Base-by-base conservation (phyloP, 805 yeast genomes). In the Wickerhamiella occidentalis region DNA sequence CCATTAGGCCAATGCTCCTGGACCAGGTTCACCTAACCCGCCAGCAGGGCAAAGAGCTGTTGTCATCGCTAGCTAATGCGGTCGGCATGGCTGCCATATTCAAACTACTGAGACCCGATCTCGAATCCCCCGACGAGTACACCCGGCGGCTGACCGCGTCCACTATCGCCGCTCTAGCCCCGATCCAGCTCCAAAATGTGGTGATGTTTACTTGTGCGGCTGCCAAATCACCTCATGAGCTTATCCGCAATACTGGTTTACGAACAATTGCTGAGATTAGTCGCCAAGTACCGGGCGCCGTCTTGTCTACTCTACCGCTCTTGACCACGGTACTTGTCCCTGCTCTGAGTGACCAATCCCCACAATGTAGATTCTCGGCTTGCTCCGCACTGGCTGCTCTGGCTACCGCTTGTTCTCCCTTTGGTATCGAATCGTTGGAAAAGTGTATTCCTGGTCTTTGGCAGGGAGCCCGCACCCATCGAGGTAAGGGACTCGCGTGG, bases 351-450 rank as follows among this genome's bases (percentile, higher is more conserved):
- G 95, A 86, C 64, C 85, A 79, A 46, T 80, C 81, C 50, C 60
- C 77, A 11, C 78, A 75, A 40, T 82, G 87, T 0, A 69, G 94
- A 50, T 74, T 76, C 1, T 72, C 79, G 11, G 72, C 95, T 0
- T 95, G 95, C 0, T 67, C 72, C 30, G 79, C 95, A 0, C 59
- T 88, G 1, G 68, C 88, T 0, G 74, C 80, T 1, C 64, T 90
- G 29, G 96, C 96, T 0, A 88, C 84, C 45, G 79, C 85, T 6
- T 76, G 86, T 3, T 71, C 77, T 19, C 97, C 97, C 0, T 85
- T 82, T 64, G 98, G 97, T 42, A 82, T 85, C 49, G 96, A 85
- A 57, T 78, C 90, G 0, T 88, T 90, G 61, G 94, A 87, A 57
- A 65, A 66, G 0, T 71, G 80, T 0, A 60, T 90, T 30, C 90